A percentile compares a stretch with the other conserved stretches of the same genome.
phyloP scores from a whole-genome alignment of 345 rosid genomes.

The Pugionium cornutum region DNA sequence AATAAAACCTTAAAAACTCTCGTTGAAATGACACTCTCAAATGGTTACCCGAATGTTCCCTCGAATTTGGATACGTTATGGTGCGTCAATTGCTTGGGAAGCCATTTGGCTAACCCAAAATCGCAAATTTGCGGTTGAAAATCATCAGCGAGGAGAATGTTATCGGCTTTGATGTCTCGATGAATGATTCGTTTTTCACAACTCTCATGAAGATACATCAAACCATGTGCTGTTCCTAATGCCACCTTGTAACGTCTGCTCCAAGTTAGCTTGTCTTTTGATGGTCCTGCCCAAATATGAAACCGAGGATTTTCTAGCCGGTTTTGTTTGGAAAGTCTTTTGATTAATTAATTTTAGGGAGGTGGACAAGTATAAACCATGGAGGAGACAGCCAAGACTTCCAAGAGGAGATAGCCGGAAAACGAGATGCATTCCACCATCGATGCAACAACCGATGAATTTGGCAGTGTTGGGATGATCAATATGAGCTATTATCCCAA shows the following conservation, averaged over 20 bases:
- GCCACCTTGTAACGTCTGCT: constrained; percentile 79
- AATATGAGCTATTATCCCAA: constrained; percentile 85
- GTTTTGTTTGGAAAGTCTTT: no score
- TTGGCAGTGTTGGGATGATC: constrained; percentile 88
- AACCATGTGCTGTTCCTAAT: constrained; percentile 78
- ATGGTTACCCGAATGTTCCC: constrained; percentile 85
- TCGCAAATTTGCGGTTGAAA: constrained; percentile 95
- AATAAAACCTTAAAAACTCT: not conserved
- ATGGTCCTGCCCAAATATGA: constrained; percentile 42
- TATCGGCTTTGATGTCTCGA: constrained; percentile 92
- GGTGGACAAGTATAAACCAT: constrained; percentile 48
- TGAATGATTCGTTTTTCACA: constrained; percentile 90
- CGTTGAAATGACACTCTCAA: not conserved
- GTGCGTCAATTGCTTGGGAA: constrained; percentile 79
- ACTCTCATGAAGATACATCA: constrained; percentile 79
- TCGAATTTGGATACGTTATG: constrained; percentile 86
- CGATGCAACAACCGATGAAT: constrained; percentile 80
- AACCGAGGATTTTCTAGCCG: not conserved
- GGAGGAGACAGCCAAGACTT: constrained; percentile 76
- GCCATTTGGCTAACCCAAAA: constrained; percentile 96
- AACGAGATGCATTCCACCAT: constrained; percentile 82
- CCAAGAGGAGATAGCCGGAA: constrained; percentile 75
- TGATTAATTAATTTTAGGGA: no score
- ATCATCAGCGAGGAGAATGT: constrained; percentile 83
- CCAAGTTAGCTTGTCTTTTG: constrained; percentile 64